Conservation (phyloP, 805 yeast genomes). For the Suhomyces sp. region DNA sequence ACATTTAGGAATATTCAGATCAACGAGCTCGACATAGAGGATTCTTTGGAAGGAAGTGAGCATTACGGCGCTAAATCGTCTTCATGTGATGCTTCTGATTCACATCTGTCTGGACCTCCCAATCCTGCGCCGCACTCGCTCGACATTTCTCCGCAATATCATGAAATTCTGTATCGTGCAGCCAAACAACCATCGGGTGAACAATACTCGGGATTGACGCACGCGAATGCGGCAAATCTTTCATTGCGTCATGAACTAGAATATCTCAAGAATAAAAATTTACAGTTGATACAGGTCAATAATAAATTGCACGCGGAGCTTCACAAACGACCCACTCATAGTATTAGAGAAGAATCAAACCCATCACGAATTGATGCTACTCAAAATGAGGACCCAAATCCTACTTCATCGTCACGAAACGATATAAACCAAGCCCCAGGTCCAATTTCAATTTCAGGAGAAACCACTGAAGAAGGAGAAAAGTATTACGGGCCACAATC, state of each 20-base stretch:
- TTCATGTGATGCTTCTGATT: background rate
- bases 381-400: background rate
- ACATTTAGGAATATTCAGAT: slow-evolving; percentile 43
- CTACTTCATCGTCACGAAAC: background rate
- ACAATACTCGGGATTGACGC: background rate
- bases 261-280: slow-evolving; percentile 19
- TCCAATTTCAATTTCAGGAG: slow-evolving; percentile 27
- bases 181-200: background rate
- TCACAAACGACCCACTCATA: background rate
- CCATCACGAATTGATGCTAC: background rate
- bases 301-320: slow-evolving; percentile 15
- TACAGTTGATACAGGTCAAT: slow-evolving; percentile 18
- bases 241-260: slow-evolving; percentile 14
- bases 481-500: slow-evolving; percentile 53
- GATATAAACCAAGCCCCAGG: background rate
- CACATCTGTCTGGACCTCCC: background rate
- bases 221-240: background rate
- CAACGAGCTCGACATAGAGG: slow-evolving; percentile 18
- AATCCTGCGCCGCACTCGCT: background rate
- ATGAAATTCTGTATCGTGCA: background rate
- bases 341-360: too few species aligned
- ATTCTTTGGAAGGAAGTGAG: background rate
- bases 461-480: slow-evolving; percentile 37
- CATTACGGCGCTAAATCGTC: background rate
- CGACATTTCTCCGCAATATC: background rate